Evolutionary conservation across 2,329 filamentous ascomycete species (phyloP).

Genomic region (Zymoseptoria brevis): DNA sequence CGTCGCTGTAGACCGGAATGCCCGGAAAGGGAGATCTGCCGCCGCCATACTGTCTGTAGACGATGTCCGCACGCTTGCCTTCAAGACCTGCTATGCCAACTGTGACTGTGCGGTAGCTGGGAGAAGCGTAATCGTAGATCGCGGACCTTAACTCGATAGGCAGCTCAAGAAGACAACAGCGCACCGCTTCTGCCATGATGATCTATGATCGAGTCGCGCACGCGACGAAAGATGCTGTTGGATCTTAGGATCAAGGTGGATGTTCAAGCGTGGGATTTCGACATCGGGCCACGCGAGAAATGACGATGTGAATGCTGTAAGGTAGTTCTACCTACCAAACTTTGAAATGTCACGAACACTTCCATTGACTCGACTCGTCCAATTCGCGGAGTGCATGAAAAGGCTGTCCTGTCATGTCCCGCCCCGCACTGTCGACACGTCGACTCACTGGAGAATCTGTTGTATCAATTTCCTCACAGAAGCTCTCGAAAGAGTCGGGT

Average conservation of each 20-base stretch:
- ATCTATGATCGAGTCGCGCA: background rate
- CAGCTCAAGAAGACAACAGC: slow-evolving; percentile 25
- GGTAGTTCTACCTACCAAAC: too few relatives aligned
- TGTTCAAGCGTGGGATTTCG: background rate
- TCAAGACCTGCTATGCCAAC: slow-evolving; percentile 32
- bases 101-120: slow-evolving; percentile 31
- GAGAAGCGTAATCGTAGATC: slow-evolving; percentile 35
- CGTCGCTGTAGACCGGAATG: slow-evolving; percentile 32
- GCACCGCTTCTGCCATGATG: background rate
- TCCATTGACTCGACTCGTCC: too few relatives aligned
- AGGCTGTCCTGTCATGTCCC: background rate
- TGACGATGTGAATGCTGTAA: background rate
- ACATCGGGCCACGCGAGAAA: background rate
- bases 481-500: background rate
- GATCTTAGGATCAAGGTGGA: background rate
- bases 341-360: too few relatives aligned
- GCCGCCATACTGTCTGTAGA: slow-evolving; percentile 23
- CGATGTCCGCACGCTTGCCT: slow-evolving; percentile 25
- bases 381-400: background rate
- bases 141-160: slow-evolving; percentile 36
- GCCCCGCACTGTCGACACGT: too few relatives aligned
- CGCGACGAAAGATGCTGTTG: background rate
- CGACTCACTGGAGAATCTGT: too few relatives aligned
- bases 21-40: slow-evolving; percentile 26
- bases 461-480: background rate